Evolutionary conservation across 2,329 filamentous ascomycete species (phyloP).

Genomic region (Phoma sp.): DNA sequence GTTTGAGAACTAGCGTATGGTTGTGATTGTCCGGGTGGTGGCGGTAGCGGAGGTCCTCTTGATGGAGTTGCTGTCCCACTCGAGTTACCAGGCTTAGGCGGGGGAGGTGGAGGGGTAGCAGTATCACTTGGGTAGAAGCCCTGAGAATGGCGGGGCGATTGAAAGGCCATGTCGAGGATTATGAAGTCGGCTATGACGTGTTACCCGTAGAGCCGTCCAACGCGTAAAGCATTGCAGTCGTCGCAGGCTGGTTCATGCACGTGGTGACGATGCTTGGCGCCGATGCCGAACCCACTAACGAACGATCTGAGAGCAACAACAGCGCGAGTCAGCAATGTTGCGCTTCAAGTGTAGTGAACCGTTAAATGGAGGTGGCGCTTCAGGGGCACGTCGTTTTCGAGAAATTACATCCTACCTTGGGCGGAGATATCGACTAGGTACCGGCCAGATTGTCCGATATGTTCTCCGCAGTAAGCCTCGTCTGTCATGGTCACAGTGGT

Average conservation of each 20-base stretch:
- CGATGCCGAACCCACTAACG: slow-evolving; percentile 1
- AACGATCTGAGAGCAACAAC: neutral
- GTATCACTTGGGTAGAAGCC: slow-evolving; percentile 50
- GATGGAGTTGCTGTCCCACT: slow-evolving; percentile 51
- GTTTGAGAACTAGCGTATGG: slow-evolving; percentile 27
- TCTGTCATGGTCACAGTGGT: slow-evolving; percentile 11
- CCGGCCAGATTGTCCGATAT: slow-evolving; percentile 8
- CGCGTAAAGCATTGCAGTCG: neutral
- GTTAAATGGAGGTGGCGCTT: slow-evolving; percentile 3
- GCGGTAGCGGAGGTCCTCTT: slow-evolving; percentile 53
- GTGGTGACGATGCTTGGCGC: slow-evolving; percentile 5
- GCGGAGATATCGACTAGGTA: neutral
- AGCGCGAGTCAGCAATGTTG: slow-evolving; percentile 10
- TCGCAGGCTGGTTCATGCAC: slow-evolving; percentile 1
- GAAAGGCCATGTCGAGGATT: slow-evolving; percentile 41
- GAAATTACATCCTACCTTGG: slow-evolving; percentile 2
- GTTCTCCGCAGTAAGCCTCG: slow-evolving; percentile 11
- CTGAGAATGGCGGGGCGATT: slow-evolving; percentile 48
- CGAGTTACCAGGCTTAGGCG: slow-evolving; percentile 52
- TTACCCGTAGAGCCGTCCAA: slow-evolving; percentile 5
- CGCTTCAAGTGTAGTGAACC: neutral
- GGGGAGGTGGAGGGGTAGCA: slow-evolving; percentile 56
- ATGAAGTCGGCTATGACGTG: neutral
- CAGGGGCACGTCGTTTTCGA: slow-evolving; percentile 7
- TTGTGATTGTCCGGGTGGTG: slow-evolving; percentile 47